These are phyloP conservation scores for Haberlea rhodopensis DNA, from an alignment of 257 asterid genomes.

Conservation along the genomic window DNA sequence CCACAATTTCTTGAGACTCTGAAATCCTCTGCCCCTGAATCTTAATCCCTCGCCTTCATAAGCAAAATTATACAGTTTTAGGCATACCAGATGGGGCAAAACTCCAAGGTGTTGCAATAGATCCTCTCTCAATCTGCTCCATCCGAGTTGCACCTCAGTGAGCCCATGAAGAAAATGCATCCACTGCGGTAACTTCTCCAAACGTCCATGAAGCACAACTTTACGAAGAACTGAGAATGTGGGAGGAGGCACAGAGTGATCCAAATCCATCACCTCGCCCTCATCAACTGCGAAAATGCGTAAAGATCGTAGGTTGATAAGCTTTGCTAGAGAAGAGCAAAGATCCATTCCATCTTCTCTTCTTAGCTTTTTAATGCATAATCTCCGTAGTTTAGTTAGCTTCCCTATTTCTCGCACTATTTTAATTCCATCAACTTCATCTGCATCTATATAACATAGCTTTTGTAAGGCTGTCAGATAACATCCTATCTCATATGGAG, in stretches of 20 bases:
- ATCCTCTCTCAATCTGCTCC: conserved; percentile 6
- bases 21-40: conserved; percentile 19
- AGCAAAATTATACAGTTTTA: background rate
- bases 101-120: conserved; percentile 30
- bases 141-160: background rate
- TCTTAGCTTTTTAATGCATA: conserved; percentile 28
- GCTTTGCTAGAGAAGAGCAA: conserved; percentile 32
- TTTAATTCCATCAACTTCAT: background rate
- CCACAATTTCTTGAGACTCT: background rate
- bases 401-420: conserved; percentile 31
- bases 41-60: conserved; percentile 21
- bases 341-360: conserved; percentile 34
- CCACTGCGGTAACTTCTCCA: conserved; percentile 32
- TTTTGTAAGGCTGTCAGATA: conserved; percentile 2
- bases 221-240: conserved; percentile 4
- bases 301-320: conserved; percentile 14
- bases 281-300: background rate
- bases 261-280: conserved; percentile 22
- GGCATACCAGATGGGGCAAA: conserved; percentile 32
- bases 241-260: background rate
- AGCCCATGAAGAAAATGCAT: conserved; percentile 21
- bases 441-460: conserved; percentile 15
- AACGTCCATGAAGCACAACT: background rate
- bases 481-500: conserved; percentile 21
- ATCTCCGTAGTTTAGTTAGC: conserved; percentile 23